Base-by-base conservation (phyloP, 768 basidiomycete species). In the Pulveroboletus frians region DNA sequence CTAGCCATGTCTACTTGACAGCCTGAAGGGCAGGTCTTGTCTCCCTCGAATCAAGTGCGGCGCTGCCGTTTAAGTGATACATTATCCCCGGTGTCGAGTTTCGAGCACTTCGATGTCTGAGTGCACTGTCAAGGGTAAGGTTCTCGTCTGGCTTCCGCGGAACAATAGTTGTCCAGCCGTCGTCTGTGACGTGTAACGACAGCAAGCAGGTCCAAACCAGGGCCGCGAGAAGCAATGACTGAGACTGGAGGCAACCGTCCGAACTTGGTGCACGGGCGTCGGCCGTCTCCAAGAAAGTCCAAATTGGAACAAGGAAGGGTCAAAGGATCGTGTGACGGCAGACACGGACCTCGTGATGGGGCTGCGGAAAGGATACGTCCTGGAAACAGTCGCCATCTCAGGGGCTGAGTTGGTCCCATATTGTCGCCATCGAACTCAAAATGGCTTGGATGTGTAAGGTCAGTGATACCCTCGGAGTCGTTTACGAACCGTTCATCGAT, bases 31-130 rank as follows among this genome's bases (percentile, higher is more conserved):
- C 17, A 11, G 14, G 44, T 17, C 13, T 31, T 27, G 27, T 23
- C 21, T 49, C 47, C 37, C 29, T 42, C 7, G 37, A 46, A 34
- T 9, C 13, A 15, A 26, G 17, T 26, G 13, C 20, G 35, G 43
- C 21, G 43, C 21, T 15, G 38, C 26, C 5, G 23, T 34, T 34
- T 40, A 36, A 38, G 34, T 47, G 38, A 36, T 38, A 49, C 40
- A 46, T 64, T 49, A 61, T 57, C 47, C 39, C 58, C 60, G 61
- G 47, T 9, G n/a, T 43, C 43, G 14, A n/a, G 55, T 61, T 60
- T 60, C 58, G 51, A 50, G 46, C 48, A 4, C 42, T 9, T 43
- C n/a, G 23, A 31, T 15, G 39, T 38, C 23, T 57, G 37, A 39
- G 11, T 26, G 26, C 14, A 14, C 34, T 32, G 7, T 14, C 50